These are phyloP conservation scores for Fraxinus excelsior DNA, from an alignment of 257 asterid species.

Conservation along the genomic window DNA sequence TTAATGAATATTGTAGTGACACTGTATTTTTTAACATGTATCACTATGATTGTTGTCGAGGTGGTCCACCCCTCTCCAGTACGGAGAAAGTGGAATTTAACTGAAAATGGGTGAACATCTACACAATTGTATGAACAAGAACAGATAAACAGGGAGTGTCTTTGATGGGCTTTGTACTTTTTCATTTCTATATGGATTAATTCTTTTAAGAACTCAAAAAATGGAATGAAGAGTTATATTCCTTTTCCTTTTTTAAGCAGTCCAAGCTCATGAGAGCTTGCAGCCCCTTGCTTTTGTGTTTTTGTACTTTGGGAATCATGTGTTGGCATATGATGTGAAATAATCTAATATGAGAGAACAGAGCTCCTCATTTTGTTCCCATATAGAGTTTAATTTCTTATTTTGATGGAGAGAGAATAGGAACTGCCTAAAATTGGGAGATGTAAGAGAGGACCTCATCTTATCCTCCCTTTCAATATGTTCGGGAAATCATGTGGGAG, in stretches of 20 bases:
- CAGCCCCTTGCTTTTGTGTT: background rate
- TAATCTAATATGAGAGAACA: background rate
- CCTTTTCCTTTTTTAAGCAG: background rate
- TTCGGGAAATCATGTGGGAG: background rate
- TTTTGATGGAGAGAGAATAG: background rate
- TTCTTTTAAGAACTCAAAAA: background rate
- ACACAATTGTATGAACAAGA: background rate
- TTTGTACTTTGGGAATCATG: background rate
- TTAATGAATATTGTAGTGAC: background rate
- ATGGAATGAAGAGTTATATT: background rate
- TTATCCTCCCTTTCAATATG: background rate
- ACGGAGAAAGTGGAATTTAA: too few species aligned
- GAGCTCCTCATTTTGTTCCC: background rate
- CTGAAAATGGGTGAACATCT: background rate
- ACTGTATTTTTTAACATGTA: background rate
- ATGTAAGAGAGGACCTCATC: background rate
- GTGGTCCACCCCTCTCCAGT: background rate
- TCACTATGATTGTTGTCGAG: background rate
- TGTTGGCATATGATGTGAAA: background rate
- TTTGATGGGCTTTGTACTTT: background rate
- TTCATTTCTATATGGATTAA: background rate
- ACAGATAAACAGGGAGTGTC: background rate
- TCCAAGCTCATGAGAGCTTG: too few species aligned
- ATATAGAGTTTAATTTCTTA: background rate
- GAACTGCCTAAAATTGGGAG: background rate